These are phyloP conservation scores for Clitopilus hobsonii DNA, from an alignment of 768 basidiomycete genomes.

Conservation along the genomic window DNA sequence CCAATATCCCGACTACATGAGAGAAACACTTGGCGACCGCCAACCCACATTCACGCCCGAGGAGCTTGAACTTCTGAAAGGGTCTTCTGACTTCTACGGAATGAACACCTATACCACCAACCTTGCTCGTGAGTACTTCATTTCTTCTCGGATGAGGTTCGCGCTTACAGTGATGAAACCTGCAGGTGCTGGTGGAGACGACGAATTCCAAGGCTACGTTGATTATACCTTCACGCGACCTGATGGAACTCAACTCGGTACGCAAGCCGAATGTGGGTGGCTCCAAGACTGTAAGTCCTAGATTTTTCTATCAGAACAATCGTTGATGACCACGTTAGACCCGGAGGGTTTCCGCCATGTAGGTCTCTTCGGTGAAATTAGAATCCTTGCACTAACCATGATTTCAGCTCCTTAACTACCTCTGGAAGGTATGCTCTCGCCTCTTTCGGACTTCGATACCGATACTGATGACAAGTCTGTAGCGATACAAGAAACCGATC, in stretches of 20 bases:
- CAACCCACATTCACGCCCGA: conserved; percentile 54
- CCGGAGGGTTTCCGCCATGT: conserved; percentile 64
- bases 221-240: conserved; percentile 59
- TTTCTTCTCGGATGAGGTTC: not conserved
- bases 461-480: conserved; percentile 24
- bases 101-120: conserved; percentile 73
- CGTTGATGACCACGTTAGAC: conserved; percentile 29
- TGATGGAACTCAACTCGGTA: conserved; percentile 61
- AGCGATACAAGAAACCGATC: conserved; percentile 35
- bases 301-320: not conserved
- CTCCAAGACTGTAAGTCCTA: conserved; percentile 54
- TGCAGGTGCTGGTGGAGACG: conserved; percentile 52
- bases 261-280: conserved; percentile 63
- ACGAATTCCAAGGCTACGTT: conserved; percentile 59
- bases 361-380: conserved; percentile 13
- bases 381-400: not conserved
- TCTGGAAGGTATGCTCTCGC: conserved; percentile 48
- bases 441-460: conserved; percentile 17
- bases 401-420: conserved; percentile 57
- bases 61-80: conserved; percentile 52
- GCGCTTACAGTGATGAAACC: not conserved
- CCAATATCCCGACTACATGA: conserved; percentile 57
- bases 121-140: conserved; percentile 41
- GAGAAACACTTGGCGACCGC: conserved; percentile 49
- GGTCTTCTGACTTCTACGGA: conserved; percentile 68